Conservation (phyloP, 2,329 filamentous ascomycete genomes). For the Cordyceps cateniannulata region DNA sequence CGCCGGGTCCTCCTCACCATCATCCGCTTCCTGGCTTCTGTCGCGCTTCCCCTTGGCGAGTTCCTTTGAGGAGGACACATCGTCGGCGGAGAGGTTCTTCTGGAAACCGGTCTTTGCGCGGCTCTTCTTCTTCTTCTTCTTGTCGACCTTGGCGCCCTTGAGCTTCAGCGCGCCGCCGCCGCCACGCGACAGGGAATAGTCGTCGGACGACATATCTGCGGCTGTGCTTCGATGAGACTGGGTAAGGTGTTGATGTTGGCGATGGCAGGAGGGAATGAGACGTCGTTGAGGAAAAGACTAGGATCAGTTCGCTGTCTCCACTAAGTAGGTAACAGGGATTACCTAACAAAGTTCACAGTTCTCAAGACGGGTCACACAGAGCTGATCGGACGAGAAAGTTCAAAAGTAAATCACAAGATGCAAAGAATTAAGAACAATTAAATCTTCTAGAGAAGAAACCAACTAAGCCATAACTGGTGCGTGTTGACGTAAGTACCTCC, state of each 20-base stretch:
- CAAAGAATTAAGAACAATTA: too few relatives aligned
- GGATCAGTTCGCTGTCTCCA: too few relatives aligned
- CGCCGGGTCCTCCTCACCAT: conserved; percentile 15
- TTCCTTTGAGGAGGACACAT: conserved; percentile 21
- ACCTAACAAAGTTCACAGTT: too few relatives aligned
- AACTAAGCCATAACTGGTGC: too few relatives aligned
- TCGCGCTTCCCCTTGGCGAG: conserved; percentile 17
- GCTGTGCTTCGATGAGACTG: neutral
- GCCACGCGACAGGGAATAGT: conserved; percentile 60
- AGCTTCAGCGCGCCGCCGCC: conserved; percentile 75
- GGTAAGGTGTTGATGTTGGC: neutral
- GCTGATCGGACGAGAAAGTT: too few relatives aligned
- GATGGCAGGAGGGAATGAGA: neutral
- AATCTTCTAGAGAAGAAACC: too few relatives aligned
- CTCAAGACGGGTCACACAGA: too few relatives aligned
- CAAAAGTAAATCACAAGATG: too few relatives aligned
- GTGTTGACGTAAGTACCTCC: too few relatives aligned
- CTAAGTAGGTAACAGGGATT: too few relatives aligned
- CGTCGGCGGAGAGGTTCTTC: conserved; percentile 35
- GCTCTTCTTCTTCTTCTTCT: conserved; percentile 60
- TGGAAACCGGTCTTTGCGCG: conserved; percentile 40
- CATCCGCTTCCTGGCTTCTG: conserved; percentile 22
- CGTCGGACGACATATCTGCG: conserved; percentile 59
- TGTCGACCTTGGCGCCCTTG: conserved; percentile 65
- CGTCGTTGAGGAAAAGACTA: too few relatives aligned